Evolutionary conservation across 2,329 filamentous ascomycete species (phyloP), one percentile per base, ranked within the genome.

Genomic region (Botrytis pseudocinerea): DNA sequence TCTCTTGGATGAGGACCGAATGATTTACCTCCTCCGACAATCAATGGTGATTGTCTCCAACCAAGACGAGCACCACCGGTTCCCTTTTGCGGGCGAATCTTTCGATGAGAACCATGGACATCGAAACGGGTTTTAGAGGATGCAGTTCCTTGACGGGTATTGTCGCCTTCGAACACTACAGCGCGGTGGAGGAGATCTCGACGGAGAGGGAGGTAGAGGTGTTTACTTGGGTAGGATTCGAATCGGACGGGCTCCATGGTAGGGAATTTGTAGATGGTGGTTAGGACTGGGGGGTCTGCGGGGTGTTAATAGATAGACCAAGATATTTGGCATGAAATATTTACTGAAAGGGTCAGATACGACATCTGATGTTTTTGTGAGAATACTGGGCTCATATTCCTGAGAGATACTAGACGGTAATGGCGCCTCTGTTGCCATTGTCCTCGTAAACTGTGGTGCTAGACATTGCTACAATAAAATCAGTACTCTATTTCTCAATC

Each of bases 1-100:
- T 98, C 94, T 81, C 96, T 89, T 40, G 95, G 95, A 78, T 95
- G 91, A 42, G 96, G 96, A n/a, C 96, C 96, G 80, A 94, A 93
- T 0, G 90, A 86, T 78, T 97, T 95, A 83, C 94, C 95, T 83
- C 96, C 96, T 76, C 96, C 96, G 75, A 87, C 87, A 60, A 94
- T 84, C 82, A 97, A 88, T 4, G 96, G 96, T 63, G 90, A 94
- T 83, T 97, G 94, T 81, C 88, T 91, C 80, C 90, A 88, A 75
- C 96, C 95, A 5, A 92, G 85, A 82, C 96, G 94, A 69, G 96
- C 94, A 54, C 82, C 83, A 73, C 96, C 96, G 4, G 87, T 89
- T 73, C 96, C 96, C 84, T 99, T 99, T 82, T 99, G 96, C 25
- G 90, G 91, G 32, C 90, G 86, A 54, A 98, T 83, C 85, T 99